Evolutionary conservation across 495 filamentous ascomycete genomes (phyloP).

Genomic region (Podospora anserina): DNA sequence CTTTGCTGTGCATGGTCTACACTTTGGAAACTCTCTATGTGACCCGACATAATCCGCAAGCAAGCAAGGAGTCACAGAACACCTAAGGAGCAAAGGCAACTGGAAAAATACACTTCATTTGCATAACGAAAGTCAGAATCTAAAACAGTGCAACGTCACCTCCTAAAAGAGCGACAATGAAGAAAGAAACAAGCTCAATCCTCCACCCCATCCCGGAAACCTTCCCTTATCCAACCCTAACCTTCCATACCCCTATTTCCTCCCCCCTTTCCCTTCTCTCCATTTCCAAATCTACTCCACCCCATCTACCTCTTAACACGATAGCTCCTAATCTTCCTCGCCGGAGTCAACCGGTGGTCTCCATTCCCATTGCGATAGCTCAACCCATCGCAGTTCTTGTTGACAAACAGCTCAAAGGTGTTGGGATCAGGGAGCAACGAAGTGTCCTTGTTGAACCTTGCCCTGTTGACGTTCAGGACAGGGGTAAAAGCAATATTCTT

Average conservation of each 20-base stretch:
- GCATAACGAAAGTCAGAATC: too few species aligned
- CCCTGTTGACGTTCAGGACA: slow-evolving; percentile 15
- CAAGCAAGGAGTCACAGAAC: too few species aligned
- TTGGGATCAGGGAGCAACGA: slow-evolving; percentile 5
- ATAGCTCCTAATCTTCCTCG: slow-evolving; percentile 15
- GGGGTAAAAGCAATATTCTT: slow-evolving; percentile 19
- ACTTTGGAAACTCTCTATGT: too few species aligned
- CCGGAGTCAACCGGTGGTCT: slow-evolving; percentile 2
- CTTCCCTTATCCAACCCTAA: not conserved
- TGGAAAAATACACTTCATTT: too few species aligned
- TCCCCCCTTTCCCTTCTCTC: not conserved
- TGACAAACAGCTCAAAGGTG: slow-evolving; percentile 17
- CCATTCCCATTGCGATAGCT: slow-evolving; percentile 19
- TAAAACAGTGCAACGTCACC: too few species aligned
- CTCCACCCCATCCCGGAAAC: not conserved
- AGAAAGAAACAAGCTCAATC: not conserved
- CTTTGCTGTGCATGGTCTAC: too few species aligned
- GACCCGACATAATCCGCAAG: too few species aligned
- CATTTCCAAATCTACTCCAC: not conserved
- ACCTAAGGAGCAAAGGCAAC: too few species aligned
- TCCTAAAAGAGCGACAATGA: not conserved
- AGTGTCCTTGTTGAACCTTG: slow-evolving; percentile 10
- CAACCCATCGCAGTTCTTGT: slow-evolving; percentile 11
- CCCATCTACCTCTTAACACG: slow-evolving; percentile 10
- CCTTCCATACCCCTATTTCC: not conserved